phyloP scores from a whole-genome alignment of 2,329 filamentous ascomycete genomes.

The Pyrenophora graminea region DNA sequence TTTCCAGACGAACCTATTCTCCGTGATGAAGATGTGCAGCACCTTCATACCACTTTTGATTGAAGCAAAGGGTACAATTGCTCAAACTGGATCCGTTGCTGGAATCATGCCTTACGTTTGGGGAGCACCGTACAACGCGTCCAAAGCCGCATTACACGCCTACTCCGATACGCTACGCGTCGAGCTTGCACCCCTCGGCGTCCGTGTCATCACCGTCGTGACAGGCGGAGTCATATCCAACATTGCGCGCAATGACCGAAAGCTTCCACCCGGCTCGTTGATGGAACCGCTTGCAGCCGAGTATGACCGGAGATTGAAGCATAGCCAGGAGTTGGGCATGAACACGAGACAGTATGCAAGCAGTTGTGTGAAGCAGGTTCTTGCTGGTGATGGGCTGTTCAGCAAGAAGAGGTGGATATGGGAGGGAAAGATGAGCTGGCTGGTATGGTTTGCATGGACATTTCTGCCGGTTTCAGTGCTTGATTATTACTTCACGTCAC shows the following conservation, averaged over 20 bases:
- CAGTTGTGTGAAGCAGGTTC: constrained; percentile 59
- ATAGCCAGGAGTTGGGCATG: constrained; percentile 60
- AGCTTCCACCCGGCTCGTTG: constrained; percentile 53
- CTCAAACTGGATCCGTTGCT: constrained; percentile 52
- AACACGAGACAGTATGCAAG: constrained; percentile 58
- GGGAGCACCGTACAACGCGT: constrained; percentile 59
- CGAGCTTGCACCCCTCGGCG: constrained; percentile 58
- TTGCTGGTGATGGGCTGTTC: constrained; percentile 44
- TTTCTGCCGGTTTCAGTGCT: constrained; percentile 53
- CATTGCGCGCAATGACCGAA: constrained; percentile 58
- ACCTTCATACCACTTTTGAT: constrained; percentile 60
- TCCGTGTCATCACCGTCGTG: constrained; percentile 54
- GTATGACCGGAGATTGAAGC: constrained; percentile 56
- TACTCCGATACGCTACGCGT: constrained; percentile 63
- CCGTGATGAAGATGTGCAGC: constrained; percentile 62
- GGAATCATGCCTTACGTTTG: constrained; percentile 46
- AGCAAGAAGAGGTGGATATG: constrained; percentile 56
- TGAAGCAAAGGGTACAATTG: constrained; percentile 51
- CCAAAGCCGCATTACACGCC: constrained; percentile 63
- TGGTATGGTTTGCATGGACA: constrained; percentile 54
- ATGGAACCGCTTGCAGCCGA: constrained; percentile 58
- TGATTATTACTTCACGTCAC: constrained; percentile 54
- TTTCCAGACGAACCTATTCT: constrained; percentile 57
- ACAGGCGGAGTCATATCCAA: constrained; percentile 65
- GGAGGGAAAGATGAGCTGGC: constrained; percentile 57